A percentile compares a stretch with the other conserved stretches of the same genome.
Evolutionary conservation across 2,329 filamentous ascomycete species (phyloP).

Genomic region (Tolypocladium ophioglossoides): DNA sequence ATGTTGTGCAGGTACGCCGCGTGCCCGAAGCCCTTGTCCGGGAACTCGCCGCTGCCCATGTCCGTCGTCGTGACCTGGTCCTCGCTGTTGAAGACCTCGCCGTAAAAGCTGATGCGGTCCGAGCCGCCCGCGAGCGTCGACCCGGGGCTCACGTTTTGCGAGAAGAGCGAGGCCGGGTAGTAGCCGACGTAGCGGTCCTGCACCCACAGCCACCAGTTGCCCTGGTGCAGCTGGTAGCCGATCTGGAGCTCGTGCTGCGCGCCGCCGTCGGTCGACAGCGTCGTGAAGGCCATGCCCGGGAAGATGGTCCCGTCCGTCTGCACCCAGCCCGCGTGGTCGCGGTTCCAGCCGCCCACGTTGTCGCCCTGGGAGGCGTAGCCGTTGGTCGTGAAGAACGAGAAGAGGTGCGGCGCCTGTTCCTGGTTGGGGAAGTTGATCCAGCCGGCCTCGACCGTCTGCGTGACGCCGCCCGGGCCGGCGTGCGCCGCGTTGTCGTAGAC

Average conservation of each 20-base stretch:
- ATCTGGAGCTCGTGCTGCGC: slow-evolving; percentile 7
- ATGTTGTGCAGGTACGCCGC: slow-evolving; percentile 10
- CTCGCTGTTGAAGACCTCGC: slow-evolving; percentile 11
- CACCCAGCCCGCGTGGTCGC: slow-evolving; percentile 10
- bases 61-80: slow-evolving; percentile 8
- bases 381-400: slow-evolving; percentile 11
- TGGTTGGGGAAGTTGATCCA: slow-evolving; percentile 11
- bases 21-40: slow-evolving; percentile 6
- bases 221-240: slow-evolving; percentile 4
- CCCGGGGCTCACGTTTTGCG: background rate
- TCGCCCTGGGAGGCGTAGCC: slow-evolving; percentile 7
- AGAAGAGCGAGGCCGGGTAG: slow-evolving; percentile 10
- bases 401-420: slow-evolving; percentile 6
- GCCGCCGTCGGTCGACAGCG: slow-evolving; percentile 7
- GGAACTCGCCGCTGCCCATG: slow-evolving; percentile 13
- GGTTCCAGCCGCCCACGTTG: slow-evolving; percentile 9
- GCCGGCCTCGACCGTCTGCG: slow-evolving; percentile 11
- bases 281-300: slow-evolving; percentile 7
- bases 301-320: slow-evolving; percentile 8
- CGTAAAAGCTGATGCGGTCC: slow-evolving; percentile 8
- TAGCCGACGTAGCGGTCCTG: slow-evolving; percentile 9
- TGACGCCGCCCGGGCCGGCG: slow-evolving; percentile 2
- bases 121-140: slow-evolving; percentile 6
- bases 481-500: slow-evolving; percentile 5
- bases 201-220: slow-evolving; percentile 11